Conservation (phyloP, 768 basidiomycete genomes). For the Naematelia aurantialba region DNA sequence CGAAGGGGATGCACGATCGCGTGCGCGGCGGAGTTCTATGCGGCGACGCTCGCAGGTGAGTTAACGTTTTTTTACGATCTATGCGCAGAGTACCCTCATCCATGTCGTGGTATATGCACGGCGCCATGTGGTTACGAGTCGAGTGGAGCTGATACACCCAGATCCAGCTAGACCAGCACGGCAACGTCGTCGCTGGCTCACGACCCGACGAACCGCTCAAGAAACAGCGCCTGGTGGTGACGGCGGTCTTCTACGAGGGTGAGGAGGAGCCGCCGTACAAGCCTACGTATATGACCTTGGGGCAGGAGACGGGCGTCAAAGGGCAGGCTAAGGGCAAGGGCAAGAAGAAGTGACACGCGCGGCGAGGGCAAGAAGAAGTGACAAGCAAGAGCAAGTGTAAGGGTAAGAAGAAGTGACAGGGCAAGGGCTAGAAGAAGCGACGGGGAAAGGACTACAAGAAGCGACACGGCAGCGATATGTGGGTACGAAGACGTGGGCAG, state of each 20-base stretch:
- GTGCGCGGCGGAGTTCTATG: not conserved
- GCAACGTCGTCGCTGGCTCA: conserved; percentile 35
- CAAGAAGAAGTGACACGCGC: not conserved
- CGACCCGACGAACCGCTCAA: conserved; percentile 34
- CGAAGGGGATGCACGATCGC: conserved; percentile 6
- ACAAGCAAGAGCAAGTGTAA: too few relatives aligned
- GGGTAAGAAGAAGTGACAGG: too few relatives aligned
- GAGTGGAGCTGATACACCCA: too few relatives aligned
- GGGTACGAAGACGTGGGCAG: too few relatives aligned
- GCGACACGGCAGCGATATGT: too few relatives aligned
- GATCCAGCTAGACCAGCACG: conserved; percentile 43
- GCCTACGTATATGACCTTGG: not conserved
- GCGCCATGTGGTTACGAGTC: too few relatives aligned
- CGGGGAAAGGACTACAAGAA: too few relatives aligned
- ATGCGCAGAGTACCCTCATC: too few relatives aligned
- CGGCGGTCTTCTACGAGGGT: conserved; percentile 43
- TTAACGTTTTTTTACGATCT: too few relatives aligned
- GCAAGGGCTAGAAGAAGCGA: too few relatives aligned
- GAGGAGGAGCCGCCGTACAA: conserved; percentile 24
- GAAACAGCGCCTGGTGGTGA: conserved; percentile 30
- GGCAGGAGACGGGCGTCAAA: not conserved
- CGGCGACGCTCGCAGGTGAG: not conserved
- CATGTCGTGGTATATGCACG: too few relatives aligned
- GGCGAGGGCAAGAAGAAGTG: too few relatives aligned
- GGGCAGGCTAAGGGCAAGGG: not conserved